Evolutionary conservation across 164 flowering plant species (phyloP), one percentile per base, ranked within the genome.

Genomic region (Sedum album): DNA sequence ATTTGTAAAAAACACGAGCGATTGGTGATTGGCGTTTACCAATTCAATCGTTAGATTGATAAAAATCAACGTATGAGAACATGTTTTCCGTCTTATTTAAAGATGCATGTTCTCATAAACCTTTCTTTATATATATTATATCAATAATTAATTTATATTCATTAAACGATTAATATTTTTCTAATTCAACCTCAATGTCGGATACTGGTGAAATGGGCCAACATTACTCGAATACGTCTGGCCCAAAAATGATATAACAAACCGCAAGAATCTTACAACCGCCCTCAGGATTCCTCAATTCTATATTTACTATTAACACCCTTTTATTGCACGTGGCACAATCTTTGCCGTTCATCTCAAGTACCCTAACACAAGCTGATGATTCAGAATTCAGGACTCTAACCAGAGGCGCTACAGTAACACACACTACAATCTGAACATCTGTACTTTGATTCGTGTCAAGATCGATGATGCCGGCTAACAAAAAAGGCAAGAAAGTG

Each of bases 401-500:
- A 41, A 41, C 14, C 46, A 11, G 46, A 41, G 46, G 46, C 46
- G n/a, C n/a, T n/a, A 41, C 46, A 41, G 11, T 9, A 41, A 14
- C 11, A 15, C 8, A 2, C 11, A 2, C 8, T 2, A 41, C 14
- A 41, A 2, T 7, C 14, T 7, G 11, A 9, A 11, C 11, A 41
- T 41, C 15, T 41, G 38, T 35, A 7, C 38, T 35, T 44, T 15
- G 48, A 14, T 44, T 44, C 18, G 1, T 44, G 15, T 44, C 48
- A 20, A 1, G 23, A 26, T 26, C 33, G 33, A 57, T 55, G 65
- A 87, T 87, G 92, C 87, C 74, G 60, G 82, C 81, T 1, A 90
- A 85, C 73, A 83, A 81, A 68, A 72, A 83, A 81, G 70, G 82
- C 81, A 25, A 87, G 85, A 79, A 87, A 81, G 75, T 60, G 67